phyloP scores from a whole-genome alignment of 257 asterid genomes.

The Scutellaria barbata region DNA sequence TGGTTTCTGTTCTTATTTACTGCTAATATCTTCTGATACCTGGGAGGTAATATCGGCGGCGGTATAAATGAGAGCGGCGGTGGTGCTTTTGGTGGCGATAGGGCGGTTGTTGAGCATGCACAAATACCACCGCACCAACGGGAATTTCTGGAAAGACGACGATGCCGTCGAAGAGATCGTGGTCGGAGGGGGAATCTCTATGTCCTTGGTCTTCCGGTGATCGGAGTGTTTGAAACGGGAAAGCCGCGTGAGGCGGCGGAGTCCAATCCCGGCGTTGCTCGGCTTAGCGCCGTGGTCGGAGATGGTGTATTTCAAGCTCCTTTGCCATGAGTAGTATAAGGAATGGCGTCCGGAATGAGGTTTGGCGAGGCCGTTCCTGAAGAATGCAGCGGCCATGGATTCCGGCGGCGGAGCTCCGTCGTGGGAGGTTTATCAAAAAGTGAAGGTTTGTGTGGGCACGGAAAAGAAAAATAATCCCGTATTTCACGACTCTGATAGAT shows the following conservation, averaged over 20 bases:
- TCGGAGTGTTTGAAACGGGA: conserved; percentile 47
- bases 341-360: conserved; percentile 4
- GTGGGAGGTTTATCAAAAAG: conserved; percentile 22
- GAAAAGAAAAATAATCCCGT: conserved; percentile 3
- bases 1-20: background rate
- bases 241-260: conserved; percentile 44
- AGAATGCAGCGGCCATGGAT: conserved; percentile 50
- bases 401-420: conserved; percentile 30
- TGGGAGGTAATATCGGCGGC: conserved; percentile 90
- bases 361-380: conserved; percentile 34
- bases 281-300: conserved; percentile 32
- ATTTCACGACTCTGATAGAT: too few relatives aligned
- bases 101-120: conserved; percentile 65
- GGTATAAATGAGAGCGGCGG: conserved; percentile 71
- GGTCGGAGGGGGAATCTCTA: conserved; percentile 35
- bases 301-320: conserved; percentile 23
- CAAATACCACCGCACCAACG: conserved; percentile 73
- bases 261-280: conserved; percentile 28
- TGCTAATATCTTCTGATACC: conserved; percentile 44
- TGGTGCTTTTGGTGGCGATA: conserved; percentile 73
- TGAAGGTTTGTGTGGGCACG: conserved; percentile 24
- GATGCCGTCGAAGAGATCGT: conserved; percentile 31
- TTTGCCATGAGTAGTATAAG: conserved; percentile 16
- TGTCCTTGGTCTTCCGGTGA: conserved; percentile 38
- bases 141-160: conserved; percentile 43